Percentiles rank a stretch among this genome's conserved stretches.
These are phyloP conservation scores for Jamesozyma jinghongensis DNA, from an alignment of 805 yeast species.

Conservation along the genomic window DNA sequence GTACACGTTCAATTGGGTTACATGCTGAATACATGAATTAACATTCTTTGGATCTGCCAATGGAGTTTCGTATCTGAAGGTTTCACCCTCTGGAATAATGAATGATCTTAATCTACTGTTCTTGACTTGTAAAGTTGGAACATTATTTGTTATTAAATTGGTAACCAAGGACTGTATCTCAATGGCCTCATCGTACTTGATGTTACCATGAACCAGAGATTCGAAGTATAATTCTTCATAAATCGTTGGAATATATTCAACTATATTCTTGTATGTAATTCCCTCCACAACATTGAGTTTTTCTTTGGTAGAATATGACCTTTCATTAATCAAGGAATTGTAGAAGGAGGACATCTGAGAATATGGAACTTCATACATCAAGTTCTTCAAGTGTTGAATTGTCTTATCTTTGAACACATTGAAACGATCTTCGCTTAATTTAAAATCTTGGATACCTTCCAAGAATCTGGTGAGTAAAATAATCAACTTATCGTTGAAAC, in stretches of 20 bases:
- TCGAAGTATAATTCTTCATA: conserved; percentile 57
- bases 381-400: conserved; percentile 55
- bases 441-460: conserved; percentile 41
- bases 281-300: conserved; percentile 41
- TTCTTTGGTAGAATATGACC: conserved; percentile 56
- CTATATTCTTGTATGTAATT: conserved; percentile 43
- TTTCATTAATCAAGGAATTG: conserved; percentile 60
- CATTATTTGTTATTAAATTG: conserved; percentile 37
- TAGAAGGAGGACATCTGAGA: conserved; percentile 60
- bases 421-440: conserved; percentile 50
- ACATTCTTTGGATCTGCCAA: conserved; percentile 61
- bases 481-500: conserved; percentile 76
- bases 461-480: conserved; percentile 54
- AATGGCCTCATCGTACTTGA: conserved; percentile 44
- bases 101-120: conserved; percentile 33
- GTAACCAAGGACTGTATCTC: conserved; percentile 39
- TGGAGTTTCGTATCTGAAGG: conserved; percentile 38
- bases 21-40: conserved; percentile 78
- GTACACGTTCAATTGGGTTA: conserved; percentile 57
- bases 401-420: conserved; percentile 56
- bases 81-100: conserved; percentile 33
- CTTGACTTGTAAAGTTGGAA: conserved; percentile 24
- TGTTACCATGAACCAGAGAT: conserved; percentile 71
- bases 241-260: conserved; percentile 43
- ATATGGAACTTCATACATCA: conserved; percentile 68